Base-by-base conservation (phyloP, 1,139 yeast genomes). In the Saccharomyces hybrid region DNA sequence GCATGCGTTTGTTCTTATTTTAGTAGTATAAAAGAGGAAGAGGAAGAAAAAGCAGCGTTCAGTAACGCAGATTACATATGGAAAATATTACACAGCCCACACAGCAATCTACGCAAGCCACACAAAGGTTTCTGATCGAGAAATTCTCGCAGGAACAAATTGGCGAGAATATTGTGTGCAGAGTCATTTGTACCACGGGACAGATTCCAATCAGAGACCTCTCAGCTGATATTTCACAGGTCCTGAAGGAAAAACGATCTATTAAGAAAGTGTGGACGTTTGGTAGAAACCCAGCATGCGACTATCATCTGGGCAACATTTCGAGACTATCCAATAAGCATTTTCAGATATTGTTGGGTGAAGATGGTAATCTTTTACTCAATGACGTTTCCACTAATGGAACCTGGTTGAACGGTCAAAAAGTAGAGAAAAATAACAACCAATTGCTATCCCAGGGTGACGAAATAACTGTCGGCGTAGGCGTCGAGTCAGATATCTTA, bases 371-470 rank as follows among this genome's bases (percentile, higher is more conserved):
- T 50, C 70, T 84, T 31, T 77, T 88, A 80, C 76, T 86, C 49
- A 86, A 80, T 63, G 95, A 86, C 67, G 71, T 76, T 2, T 84
- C 90, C 0, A 93, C 98, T 2, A 93, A 93, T 70, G 99, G 99
- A 4, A 93, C 99, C 0, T 86, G 82, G 75, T 73, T 91, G 51
- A 93, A 93, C 71, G 84, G 83, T 29, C 78, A 78, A 49, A 77
- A 90, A 51, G 71, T 91, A 23, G 88, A 84, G 19, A 88, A 86
- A 65, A 86, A 86, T n/a, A 82, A 86, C 52, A 88, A 89, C 62
- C 89, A 88, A 69, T 81, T 91, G 63, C 71, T 93, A 48, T 84
- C 85, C 47, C 97, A 89, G 64, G 97, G 98, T 3, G 99, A 93
- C 68, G 96, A 89, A 67, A 84, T 93, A 44, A 80, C 93, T 0